phyloP scores from a whole-genome alignment of 2,329 filamentous ascomycete genomes.

The Tolypocladium tropicale region DNA sequence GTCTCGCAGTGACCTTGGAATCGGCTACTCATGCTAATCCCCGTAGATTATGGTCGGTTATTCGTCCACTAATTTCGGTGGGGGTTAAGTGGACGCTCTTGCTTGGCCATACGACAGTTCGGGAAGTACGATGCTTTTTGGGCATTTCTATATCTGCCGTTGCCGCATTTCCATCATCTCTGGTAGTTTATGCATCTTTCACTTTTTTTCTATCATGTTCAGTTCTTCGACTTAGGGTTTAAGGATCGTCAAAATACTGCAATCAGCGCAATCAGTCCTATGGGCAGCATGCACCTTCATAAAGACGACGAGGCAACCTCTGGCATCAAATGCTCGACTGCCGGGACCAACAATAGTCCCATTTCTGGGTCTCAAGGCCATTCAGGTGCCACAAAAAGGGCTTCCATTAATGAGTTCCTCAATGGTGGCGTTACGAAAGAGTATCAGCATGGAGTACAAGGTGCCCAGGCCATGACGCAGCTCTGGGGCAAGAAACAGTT shows the following conservation, averaged over 20 bases:
- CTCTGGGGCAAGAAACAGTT: not conserved
- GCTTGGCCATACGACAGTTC: too few relatives aligned
- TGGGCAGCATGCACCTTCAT: not conserved
- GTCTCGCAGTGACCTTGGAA: too few relatives aligned
- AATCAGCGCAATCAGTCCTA: not conserved
- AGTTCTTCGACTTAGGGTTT: too few relatives aligned
- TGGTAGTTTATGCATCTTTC: too few relatives aligned
- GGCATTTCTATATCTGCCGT: too few relatives aligned
- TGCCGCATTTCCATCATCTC: too few relatives aligned
- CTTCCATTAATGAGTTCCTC: not conserved
- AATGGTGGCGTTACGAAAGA: not conserved
- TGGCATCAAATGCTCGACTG: not conserved
- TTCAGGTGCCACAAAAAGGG: too few relatives aligned
- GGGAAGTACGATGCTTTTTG: too few relatives aligned
- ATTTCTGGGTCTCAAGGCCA: not conserved
- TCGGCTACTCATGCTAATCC: not conserved
- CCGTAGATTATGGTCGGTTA: not conserved
- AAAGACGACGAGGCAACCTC: not conserved
- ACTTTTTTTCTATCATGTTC: too few relatives aligned
- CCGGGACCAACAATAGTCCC: not conserved
- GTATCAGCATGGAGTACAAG: not conserved
- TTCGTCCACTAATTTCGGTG: not conserved
- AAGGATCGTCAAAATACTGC: too few relatives aligned
- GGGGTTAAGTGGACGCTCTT: too few relatives aligned
- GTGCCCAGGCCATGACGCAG: not conserved